Evolutionary conservation across 192 early-diverging fungal genomes (phyloP).

Genomic region (Coemansia javaensis): DNA sequence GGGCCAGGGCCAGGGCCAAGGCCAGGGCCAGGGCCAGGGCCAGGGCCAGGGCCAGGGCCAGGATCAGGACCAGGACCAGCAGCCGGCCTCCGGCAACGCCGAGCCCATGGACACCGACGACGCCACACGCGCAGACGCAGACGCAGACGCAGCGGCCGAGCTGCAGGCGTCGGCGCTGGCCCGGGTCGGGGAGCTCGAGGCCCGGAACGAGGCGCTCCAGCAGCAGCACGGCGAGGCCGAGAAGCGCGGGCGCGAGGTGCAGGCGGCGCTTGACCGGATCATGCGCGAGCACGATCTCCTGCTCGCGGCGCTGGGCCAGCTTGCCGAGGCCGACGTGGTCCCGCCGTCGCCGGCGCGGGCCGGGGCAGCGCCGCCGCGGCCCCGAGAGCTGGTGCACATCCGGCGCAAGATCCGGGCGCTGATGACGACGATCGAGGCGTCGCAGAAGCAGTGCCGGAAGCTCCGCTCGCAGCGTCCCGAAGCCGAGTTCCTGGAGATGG

Average conservation of each 20-base stretch:
- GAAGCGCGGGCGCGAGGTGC: constrained; percentile 21
- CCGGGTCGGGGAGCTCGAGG: not conserved
- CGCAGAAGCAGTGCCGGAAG: constrained; percentile 33
- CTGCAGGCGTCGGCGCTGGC: too few species aligned
- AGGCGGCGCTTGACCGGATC: constrained; percentile 20
- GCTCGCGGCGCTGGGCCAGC: constrained; percentile 25
- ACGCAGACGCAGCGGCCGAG: too few species aligned
- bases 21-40: too few species aligned
- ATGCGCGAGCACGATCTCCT: constrained; percentile 35
- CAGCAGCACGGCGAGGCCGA: constrained; percentile 11
- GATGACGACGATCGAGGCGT: constrained; percentile 33
- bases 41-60: too few species aligned
- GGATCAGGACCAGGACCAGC: too few species aligned
- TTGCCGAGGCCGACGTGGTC: constrained; percentile 23
- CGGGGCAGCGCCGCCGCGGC: not conserved
- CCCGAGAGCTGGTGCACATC: constrained; percentile 38
- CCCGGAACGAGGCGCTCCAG: constrained; percentile 9
- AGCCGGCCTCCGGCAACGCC: not conserved
- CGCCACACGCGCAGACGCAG: too few species aligned
- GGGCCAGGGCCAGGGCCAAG: too few species aligned
- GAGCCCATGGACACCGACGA: constrained; percentile 21
- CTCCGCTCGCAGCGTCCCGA: constrained; percentile 47
- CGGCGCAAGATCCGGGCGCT: constrained; percentile 40
- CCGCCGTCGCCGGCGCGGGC: constrained; percentile 34
- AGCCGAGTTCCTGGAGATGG: constrained; percentile 47